Conservation (phyloP, 1,284 basidiomycete species). For the Sporisorium exsertum region DNA sequence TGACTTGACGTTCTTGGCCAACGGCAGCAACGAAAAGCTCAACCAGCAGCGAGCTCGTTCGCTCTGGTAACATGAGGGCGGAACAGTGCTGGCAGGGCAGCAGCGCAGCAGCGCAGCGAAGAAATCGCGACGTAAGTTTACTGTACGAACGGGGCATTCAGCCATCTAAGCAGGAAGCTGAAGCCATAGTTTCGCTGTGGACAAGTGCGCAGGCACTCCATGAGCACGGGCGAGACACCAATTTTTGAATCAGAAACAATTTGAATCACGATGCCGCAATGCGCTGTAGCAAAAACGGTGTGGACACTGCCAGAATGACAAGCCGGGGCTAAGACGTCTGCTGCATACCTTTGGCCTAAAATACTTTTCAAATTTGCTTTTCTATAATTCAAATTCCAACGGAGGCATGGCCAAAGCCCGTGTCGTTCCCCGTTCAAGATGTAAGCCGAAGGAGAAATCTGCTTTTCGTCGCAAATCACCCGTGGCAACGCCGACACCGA, state of each 20-base stretch:
- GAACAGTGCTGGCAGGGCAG: not conserved
- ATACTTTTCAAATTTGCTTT: no score
- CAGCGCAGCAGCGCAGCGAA: not conserved
- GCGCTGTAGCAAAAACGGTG: not conserved
- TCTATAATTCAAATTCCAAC: not conserved
- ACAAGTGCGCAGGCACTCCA: not conserved
- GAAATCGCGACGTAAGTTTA: not conserved
- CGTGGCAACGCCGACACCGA: not conserved
- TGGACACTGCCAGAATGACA: not conserved
- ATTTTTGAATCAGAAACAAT: not conserved
- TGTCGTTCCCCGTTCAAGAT: conserved; percentile 7
- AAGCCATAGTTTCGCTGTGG: no score
- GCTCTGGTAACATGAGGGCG: not conserved
- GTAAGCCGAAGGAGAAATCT: not conserved
- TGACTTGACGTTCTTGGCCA: not conserved
- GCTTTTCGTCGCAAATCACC: not conserved
- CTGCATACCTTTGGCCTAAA: no score
- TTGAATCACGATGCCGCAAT: conserved; percentile 6
- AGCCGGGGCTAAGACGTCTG: not conserved
- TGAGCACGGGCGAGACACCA: not conserved
- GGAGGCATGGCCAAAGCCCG: not conserved
- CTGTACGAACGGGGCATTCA: not conserved
- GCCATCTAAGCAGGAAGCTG: not conserved
- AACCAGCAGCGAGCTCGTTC: not conserved
- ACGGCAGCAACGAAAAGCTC: not conserved